Evolutionary conservation across 2,329 filamentous ascomycete genomes (phyloP), one percentile per base, ranked within the genome.

Genomic region (Aspergillus transmontanensis): DNA sequence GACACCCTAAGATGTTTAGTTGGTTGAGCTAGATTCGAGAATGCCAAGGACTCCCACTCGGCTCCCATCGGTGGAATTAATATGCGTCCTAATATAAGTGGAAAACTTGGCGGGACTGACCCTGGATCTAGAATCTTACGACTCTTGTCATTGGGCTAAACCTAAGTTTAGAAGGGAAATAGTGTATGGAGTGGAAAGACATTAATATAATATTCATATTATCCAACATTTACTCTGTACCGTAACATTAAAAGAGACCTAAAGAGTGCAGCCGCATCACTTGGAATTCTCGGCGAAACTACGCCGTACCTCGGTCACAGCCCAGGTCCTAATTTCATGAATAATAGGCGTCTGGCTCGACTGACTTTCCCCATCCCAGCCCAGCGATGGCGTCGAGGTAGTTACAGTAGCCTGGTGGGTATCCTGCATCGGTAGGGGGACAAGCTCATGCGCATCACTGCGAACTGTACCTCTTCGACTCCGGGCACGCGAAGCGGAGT

Each of bases 321-420:
- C 63, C 66, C 68, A 73, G 6, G 69, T 72, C 39, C 66, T 68
- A 7, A 64, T 68, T 58, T 74, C 70, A 11, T 65, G 62, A 50
- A 75, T 74, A n/a, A 75, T 75, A 7, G 64, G 61, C 1, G 68
- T 59, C 60, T 69, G 68, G 36, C 73, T 75, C 1, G 65, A 66
- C 41, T 73, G 71, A 23, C 73, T 75, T 46, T 68, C 67, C 0
- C 57, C 57, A 19, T 75, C 73, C 54, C 60, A 71, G 12, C 71
- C 69, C 11, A 50, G 64, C 23, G 57, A 21, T 2, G 60, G 59
- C 2, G 63, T 57, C n/a, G 66, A 58, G 0, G 61, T 64, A 6
- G 69, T 63, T 7, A 68, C 64, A 2, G 68, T 57, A 1, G 69
- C 64, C 10, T 63, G 57, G 36, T 68, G 57, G 19, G 36, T 57